These are phyloP conservation scores for Hygrocybe coccinea DNA, from an alignment of 768 basidiomycete genomes.

Conservation along the genomic window DNA sequence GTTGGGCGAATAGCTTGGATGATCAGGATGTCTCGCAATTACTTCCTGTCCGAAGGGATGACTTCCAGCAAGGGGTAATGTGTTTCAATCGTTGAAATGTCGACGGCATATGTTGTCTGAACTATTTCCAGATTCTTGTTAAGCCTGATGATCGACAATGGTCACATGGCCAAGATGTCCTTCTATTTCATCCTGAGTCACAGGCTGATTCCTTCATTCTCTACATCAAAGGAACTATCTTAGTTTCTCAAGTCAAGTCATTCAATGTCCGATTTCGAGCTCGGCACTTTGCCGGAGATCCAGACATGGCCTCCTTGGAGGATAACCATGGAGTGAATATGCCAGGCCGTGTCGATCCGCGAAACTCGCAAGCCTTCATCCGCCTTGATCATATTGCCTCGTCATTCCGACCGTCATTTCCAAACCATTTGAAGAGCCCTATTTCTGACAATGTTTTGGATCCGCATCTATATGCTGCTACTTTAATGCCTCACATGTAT, in stretches of 20 bases:
- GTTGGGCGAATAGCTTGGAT: conserved; percentile 67
- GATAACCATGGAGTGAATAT: conserved; percentile 28
- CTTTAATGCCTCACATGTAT: conserved; percentile 42
- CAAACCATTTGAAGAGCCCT: conserved; percentile 51
- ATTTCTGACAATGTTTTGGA: conserved; percentile 54
- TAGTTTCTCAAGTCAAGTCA: conserved; percentile 57
- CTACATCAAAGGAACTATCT: conserved; percentile 62
- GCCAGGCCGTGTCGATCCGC: conserved; percentile 50
- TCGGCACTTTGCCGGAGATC: conserved; percentile 56
- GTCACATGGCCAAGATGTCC: conserved; percentile 56
- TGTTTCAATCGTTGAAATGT: neutral
- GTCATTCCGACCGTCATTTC: conserved; percentile 56
- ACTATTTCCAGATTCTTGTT: conserved; percentile 40
- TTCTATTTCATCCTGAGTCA: conserved; percentile 55
- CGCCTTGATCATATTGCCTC: conserved; percentile 56
- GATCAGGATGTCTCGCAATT: conserved; percentile 71
- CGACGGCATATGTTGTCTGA: neutral
- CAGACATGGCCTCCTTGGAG: conserved; percentile 39
- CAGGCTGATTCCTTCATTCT: conserved; percentile 68
- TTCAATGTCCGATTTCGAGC: conserved; percentile 66
- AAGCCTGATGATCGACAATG: conserved; percentile 56
- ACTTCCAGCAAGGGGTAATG: conserved; percentile 56
- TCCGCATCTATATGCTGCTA: conserved; percentile 50
- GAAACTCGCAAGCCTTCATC: conserved; percentile 58
- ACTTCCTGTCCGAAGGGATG: conserved; percentile 56